A percentile compares a stretch with the other conserved stretches of the same genome.
phyloP scores from a whole-genome alignment of 257 asterid genomes.

The Solanum rostratum region DNA sequence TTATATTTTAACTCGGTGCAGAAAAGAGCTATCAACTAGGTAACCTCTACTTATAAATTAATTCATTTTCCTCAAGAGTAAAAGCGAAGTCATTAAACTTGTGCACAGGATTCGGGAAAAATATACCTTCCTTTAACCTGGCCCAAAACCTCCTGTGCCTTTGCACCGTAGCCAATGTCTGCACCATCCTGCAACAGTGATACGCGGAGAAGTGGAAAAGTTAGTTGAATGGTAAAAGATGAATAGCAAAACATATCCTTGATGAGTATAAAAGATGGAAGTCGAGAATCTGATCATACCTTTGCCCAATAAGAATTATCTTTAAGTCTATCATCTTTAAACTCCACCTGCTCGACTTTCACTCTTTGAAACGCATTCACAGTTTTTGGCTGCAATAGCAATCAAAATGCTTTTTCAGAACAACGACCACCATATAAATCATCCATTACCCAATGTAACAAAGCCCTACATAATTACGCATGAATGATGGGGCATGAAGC shows the following conservation, averaged over 20 bases:
- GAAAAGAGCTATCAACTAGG: not conserved
- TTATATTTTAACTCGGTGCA: not conserved
- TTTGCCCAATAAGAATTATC: constrained; percentile 98
- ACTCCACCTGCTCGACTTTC: constrained; percentile 27
- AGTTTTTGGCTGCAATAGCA: constrained; percentile 53
- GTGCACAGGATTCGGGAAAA: not conserved
- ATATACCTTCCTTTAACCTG: constrained; percentile 91
- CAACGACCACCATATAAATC: not conserved
- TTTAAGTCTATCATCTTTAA: constrained; percentile 63
- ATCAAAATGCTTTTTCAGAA: not conserved
- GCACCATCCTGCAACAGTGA: constrained; percentile 66
- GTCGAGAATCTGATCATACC: constrained; percentile 24
- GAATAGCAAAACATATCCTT: not conserved
- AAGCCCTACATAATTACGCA: not conserved
- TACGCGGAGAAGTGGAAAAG: not conserved
- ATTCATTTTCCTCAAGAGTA: not conserved
- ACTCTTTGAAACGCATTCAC: constrained; percentile 54
- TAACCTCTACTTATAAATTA: not conserved
- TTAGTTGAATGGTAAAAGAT: not conserved
- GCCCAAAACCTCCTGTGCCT: constrained; percentile 93
- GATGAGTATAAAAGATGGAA: not conserved
- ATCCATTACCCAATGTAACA: not conserved
- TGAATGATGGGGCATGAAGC: not conserved
- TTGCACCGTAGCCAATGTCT: constrained; percentile 91
- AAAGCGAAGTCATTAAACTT: not conserved